Percentiles rank a stretch among this genome's conserved stretches.
These are phyloP conservation scores for Viola pubescens DNA, from an alignment of 441 rosid genomes.

Conservation along the genomic window DNA sequence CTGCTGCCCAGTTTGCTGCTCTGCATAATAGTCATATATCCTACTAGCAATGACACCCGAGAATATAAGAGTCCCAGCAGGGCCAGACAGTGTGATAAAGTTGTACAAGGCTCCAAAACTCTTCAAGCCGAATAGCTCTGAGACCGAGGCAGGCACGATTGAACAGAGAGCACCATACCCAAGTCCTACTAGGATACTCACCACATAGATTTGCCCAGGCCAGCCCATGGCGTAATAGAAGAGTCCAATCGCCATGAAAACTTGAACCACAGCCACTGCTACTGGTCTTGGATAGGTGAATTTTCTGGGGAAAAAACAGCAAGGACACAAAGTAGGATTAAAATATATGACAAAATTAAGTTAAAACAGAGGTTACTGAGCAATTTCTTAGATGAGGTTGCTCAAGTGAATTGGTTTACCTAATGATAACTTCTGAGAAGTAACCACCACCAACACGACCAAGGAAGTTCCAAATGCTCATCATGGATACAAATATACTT, in stretches of 20 bases:
- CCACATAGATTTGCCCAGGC: conserved; percentile 75
- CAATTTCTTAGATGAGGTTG: too few relatives aligned
- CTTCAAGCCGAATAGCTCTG: conserved; percentile 83
- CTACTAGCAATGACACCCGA: conserved; percentile 79
- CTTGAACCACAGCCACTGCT: conserved; percentile 66
- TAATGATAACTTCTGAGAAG: conserved; percentile 56
- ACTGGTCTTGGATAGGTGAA: conserved; percentile 72
- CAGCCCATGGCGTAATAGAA: conserved; percentile 68
- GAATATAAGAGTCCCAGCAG: conserved; percentile 73
- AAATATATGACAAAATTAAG: background rate
- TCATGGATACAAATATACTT: conserved; percentile 71
- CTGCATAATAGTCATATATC: conserved; percentile 75
- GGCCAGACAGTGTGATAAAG: conserved; percentile 71
- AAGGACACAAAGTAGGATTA: conserved; percentile 7
- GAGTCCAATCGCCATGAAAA: conserved; percentile 74
- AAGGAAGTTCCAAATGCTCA: conserved; percentile 86
- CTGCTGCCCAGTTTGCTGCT: conserved; percentile 45
- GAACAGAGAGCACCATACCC: conserved; percentile 91
- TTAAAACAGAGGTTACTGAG: too few relatives aligned
- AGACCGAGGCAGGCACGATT: conserved; percentile 78
- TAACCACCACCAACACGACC: conserved; percentile 80
- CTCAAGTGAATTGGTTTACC: conserved; percentile 31
- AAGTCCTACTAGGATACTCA: conserved; percentile 66
- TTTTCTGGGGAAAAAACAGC: conserved; percentile 36
- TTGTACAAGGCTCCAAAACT: conserved; percentile 81